A percentile compares a stretch with the other conserved stretches of the same genome.
Conservation (phyloP, 2,329 filamentous ascomycete genomes). For the Lasiodiplodia theobromae region DNA sequence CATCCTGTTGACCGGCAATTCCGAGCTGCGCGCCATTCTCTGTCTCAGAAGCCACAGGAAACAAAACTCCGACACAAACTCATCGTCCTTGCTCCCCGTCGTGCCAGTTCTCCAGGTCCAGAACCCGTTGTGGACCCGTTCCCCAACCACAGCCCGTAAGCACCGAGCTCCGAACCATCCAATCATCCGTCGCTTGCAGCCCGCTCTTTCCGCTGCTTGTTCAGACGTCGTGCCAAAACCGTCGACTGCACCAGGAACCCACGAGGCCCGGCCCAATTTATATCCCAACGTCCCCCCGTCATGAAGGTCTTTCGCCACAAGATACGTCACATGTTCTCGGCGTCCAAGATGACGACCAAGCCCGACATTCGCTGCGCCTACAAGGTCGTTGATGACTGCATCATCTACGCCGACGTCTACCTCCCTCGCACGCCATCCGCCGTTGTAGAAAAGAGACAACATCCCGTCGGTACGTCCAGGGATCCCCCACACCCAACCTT, state of each 20-base stretch:
- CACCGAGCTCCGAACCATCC: neutral
- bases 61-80: neutral
- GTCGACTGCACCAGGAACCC: neutral
- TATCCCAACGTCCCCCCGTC: neutral
- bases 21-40: neutral
- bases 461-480: neutral
- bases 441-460: neutral
- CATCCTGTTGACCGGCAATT: neutral
- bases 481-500: conserved; percentile 30
- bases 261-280: neutral
- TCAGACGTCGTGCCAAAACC: neutral
- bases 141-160: neutral
- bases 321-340: neutral
- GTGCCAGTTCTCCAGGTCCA: neutral
- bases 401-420: conserved; percentile 30
- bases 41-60: neutral
- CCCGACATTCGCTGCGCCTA: conserved; percentile 26
- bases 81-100: neutral
- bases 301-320: neutral
- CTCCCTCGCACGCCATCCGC: conserved; percentile 1
- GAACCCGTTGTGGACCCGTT: neutral
- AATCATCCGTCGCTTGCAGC: neutral
- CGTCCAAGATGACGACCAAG: neutral
- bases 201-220: neutral
- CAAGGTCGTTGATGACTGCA: conserved; percentile 28